phyloP scores from a whole-genome alignment of 2,329 filamentous ascomycete species.

The Chrysosporium keratinophilum region DNA sequence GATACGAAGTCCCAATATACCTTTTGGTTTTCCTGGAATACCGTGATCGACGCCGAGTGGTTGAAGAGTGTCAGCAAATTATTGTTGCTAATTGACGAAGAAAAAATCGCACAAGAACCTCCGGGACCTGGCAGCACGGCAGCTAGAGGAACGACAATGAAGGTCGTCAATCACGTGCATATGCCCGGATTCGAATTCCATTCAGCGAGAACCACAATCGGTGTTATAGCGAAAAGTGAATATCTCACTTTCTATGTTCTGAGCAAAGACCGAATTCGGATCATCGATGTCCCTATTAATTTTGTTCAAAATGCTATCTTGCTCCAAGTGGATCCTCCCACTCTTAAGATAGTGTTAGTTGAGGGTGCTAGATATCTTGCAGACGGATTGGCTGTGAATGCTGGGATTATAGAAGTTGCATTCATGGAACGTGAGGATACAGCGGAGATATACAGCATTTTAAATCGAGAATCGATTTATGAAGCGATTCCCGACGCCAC shows the following conservation, averaged over 20 bases:
- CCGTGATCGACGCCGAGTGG: neutral
- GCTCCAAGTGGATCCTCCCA: no score
- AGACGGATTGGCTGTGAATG: neutral
- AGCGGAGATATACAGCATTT: neutral
- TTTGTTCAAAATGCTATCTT: neutral
- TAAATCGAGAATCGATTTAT: no score
- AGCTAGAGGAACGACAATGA: neutral
- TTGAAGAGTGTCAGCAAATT: neutral
- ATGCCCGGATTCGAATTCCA: neutral
- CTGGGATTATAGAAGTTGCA: neutral
- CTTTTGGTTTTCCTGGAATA: neutral
- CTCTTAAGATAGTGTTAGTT: neutral
- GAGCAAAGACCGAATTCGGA: neutral
- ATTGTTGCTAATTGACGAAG: neutral
- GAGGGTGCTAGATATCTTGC: neutral
- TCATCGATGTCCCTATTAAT: conserved; percentile 1
- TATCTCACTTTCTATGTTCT: neutral
- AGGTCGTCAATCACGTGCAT: neutral
- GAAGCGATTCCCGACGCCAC: no score
- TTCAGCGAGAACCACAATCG: neutral
- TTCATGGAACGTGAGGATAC: neutral
- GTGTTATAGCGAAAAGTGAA: neutral
- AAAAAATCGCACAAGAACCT: neutral
- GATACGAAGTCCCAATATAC: neutral
- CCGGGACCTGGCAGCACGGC: neutral